Evolutionary conservation across 176 grass and related monocot genomes (phyloP).

Genomic region (Rhynchospora tenuis): DNA sequence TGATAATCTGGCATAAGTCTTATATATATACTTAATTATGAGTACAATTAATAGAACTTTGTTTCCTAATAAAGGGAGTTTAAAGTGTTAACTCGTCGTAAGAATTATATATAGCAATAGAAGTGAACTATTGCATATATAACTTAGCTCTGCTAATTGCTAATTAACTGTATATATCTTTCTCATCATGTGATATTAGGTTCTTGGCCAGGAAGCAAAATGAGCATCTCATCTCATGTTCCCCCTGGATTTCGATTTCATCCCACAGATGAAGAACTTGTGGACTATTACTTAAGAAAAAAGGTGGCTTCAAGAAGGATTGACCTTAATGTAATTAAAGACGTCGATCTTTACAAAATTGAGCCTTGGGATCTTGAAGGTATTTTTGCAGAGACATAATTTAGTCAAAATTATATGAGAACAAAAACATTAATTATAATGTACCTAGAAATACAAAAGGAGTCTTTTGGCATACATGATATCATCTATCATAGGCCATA

Average conservation of each 20-base stretch:
- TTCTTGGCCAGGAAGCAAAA: background rate
- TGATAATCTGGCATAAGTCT: no score
- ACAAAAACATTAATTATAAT: background rate
- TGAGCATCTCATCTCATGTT: constrained; percentile 52
- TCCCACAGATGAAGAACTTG: constrained; percentile 82
- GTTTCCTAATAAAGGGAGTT: no score
- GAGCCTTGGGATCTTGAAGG: constrained; percentile 99
- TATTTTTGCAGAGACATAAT: background rate
- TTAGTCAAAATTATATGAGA: background rate
- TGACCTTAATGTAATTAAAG: constrained; percentile 93
- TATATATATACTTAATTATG: no score
- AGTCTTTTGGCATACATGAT: background rate
- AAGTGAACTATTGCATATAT: background rate
- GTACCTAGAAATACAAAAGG: background rate
- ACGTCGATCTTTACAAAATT: constrained; percentile 91
- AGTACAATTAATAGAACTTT: no score
- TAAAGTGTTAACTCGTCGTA: no score
- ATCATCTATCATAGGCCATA: background rate
- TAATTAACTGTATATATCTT: background rate
- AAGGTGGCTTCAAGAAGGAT: constrained; percentile 82
- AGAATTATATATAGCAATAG: background rate
- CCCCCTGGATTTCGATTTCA: constrained; percentile 93
- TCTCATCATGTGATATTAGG: background rate
- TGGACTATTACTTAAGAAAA: constrained; percentile 89
- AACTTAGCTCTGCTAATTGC: background rate